Evolutionary conservation across 441 rosid species (phyloP).

Genomic region (Melastoma candidum): DNA sequence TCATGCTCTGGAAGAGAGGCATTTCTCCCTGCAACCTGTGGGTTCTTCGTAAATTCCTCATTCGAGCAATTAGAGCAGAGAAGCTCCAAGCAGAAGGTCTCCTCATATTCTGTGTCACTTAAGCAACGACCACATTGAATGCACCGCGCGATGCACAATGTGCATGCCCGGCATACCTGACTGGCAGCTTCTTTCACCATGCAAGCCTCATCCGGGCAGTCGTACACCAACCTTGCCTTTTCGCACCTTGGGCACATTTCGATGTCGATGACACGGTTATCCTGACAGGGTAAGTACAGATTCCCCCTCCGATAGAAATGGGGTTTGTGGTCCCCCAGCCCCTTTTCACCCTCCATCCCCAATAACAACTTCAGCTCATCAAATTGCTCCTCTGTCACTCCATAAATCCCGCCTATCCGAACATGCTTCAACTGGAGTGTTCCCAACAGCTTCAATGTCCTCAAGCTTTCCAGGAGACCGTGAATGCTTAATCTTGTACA

Average conservation of each 20-base stretch:
- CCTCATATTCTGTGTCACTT: slow-evolving; percentile 23
- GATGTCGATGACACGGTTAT: slow-evolving; percentile 23
- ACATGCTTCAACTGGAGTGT: slow-evolving; percentile 20
- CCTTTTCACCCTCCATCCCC: slow-evolving; percentile 15
- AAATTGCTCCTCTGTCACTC: slow-evolving; percentile 26
- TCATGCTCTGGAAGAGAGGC: no score
- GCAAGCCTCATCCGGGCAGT: slow-evolving; percentile 30
- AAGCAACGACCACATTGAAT: slow-evolving; percentile 31
- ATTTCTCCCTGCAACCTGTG: slow-evolving; percentile 3
- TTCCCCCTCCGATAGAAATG: slow-evolving; percentile 19
- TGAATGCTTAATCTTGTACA: slow-evolving; percentile 28
- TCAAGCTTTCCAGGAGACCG: slow-evolving; percentile 23
- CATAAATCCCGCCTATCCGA: slow-evolving; percentile 25
- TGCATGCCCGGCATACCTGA: slow-evolving; percentile 33
- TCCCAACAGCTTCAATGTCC: slow-evolving; percentile 18
- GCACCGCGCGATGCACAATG: slow-evolving; percentile 30
- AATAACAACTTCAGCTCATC: slow-evolving; percentile 27
- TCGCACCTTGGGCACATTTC: slow-evolving; percentile 35
- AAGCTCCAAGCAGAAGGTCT: slow-evolving; percentile 21
- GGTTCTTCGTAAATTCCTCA: slow-evolving; percentile 5
- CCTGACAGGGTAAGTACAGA: slow-evolving; percentile 19
- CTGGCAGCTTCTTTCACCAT: slow-evolving; percentile 10
- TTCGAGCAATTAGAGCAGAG: slow-evolving; percentile 22
- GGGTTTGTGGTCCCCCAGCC: slow-evolving; percentile 17
- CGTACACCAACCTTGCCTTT: slow-evolving; percentile 28